Evolutionary conservation across 2,329 filamentous ascomycete species (phyloP).

Genomic region (Neofusicoccum ribis): DNA sequence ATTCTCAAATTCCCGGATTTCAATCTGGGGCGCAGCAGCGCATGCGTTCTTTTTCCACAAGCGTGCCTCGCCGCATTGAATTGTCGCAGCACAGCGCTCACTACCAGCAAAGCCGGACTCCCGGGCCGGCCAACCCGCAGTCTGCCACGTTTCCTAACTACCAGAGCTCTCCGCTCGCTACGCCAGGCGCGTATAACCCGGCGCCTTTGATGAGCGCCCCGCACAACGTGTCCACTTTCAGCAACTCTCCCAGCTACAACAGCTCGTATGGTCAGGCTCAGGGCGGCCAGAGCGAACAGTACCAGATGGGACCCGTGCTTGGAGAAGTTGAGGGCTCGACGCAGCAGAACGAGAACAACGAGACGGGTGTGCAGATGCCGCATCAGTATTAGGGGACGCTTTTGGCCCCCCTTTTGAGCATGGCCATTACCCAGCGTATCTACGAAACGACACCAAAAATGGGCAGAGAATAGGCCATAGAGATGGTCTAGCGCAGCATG

Average conservation of each 20-base stretch:
- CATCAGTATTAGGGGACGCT: conserved; percentile 27
- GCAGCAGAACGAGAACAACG: conserved; percentile 31
- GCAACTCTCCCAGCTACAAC: conserved; percentile 37
- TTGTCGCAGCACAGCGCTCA: conserved; percentile 35
- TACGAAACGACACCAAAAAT: neutral
- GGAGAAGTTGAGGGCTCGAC: conserved; percentile 37
- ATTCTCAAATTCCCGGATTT: conserved; percentile 42
- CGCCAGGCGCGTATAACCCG: conserved; percentile 37
- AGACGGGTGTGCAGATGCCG: conserved; percentile 19
- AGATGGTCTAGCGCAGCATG: neutral
- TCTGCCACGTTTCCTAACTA: conserved; percentile 43
- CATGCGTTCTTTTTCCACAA: conserved; percentile 42
- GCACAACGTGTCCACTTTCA: conserved; percentile 41
- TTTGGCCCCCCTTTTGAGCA: neutral
- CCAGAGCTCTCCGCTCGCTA: conserved; percentile 41
- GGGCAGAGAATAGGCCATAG: neutral
- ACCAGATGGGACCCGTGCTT: conserved; percentile 36
- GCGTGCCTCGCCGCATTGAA: conserved; percentile 41
- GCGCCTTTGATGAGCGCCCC: conserved; percentile 32
- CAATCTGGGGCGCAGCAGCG: conserved; percentile 38
- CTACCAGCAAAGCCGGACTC: conserved; percentile 29
- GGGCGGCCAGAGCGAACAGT: conserved; percentile 35
- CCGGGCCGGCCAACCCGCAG: conserved; percentile 35
- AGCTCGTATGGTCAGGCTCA: conserved; percentile 20
- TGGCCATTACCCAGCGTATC: neutral